A percentile compares a stretch with the other conserved stretches of the same genome.
Evolutionary conservation across 164 flowering plant genomes (phyloP).

Genomic region (Malania oleifera): DNA sequence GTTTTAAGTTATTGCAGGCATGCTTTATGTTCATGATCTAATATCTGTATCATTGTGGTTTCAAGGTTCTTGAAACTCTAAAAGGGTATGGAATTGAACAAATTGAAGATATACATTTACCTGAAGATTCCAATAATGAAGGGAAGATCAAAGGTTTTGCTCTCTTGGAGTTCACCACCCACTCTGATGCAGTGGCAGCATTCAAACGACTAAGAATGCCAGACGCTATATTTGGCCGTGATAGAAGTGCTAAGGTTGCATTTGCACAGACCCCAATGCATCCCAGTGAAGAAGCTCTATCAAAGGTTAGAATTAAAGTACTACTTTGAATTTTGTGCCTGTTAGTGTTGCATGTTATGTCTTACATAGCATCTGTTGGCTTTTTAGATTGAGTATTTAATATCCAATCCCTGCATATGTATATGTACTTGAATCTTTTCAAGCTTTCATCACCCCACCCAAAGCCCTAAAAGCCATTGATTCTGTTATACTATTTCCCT

Average conservation of each 20-base stretch:
- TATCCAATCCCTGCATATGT: neutral
- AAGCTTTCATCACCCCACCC: too few relatives aligned
- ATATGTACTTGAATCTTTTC: too few relatives aligned
- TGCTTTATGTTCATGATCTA: slow-evolving; percentile 10
- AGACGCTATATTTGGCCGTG: slow-evolving; percentile 41
- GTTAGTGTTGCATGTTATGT: neutral
- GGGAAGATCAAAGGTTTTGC: slow-evolving; percentile 37
- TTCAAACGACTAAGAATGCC: slow-evolving; percentile 35
- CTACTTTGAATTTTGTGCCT: neutral
- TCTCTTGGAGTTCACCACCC: slow-evolving; percentile 31
- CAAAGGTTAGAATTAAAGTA: slow-evolving; percentile 26
- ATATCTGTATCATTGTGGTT: slow-evolving; percentile 8
- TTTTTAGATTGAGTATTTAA: neutral
- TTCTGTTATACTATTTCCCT: too few relatives aligned
- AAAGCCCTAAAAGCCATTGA: too few relatives aligned
- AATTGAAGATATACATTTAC: slow-evolving; percentile 28
- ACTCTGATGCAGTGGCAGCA: slow-evolving; percentile 37
- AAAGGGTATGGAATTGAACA: slow-evolving; percentile 29
- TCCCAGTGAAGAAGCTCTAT: slow-evolving; percentile 32
- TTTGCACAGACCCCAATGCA: slow-evolving; percentile 30
- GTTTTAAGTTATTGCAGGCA: slow-evolving; percentile 5
- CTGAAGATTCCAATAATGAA: slow-evolving; percentile 33
- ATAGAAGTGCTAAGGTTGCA: slow-evolving; percentile 39
- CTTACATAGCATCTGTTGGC: neutral
- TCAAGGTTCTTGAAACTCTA: slow-evolving; percentile 30